Evolutionary conservation across 2,329 filamentous ascomycete genomes (phyloP), one percentile per base, ranked within the genome.

Genomic region (Alternaria ethzedia): DNA sequence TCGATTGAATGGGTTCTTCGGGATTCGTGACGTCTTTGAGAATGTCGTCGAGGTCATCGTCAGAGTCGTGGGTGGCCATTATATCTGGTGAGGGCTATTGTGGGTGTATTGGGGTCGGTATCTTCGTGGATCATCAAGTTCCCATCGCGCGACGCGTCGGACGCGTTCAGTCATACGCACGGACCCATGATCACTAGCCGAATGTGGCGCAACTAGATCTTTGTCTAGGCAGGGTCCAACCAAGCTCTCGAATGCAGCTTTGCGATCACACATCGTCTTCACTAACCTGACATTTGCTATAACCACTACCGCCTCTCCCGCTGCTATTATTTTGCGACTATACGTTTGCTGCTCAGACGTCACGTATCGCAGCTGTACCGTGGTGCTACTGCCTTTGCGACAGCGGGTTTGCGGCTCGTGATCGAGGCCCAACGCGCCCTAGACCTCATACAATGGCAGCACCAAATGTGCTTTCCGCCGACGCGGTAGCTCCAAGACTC

Each of bases 1-100:
- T 68, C 8, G 80, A 72, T 47, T 83, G 81, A 57, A 81, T 78
- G 30, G 59, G 21, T 57, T 86, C 81, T 49, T 85, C 82, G 85
- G 84, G 63, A 84, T 82, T 68, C 21, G 89, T 83, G 70, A 93
- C 90, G 75, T 95, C 95, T 72, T 94, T 88, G 70, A 96, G 90
- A 10, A 97, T 84, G 54, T 90, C 89, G 65, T 91, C 88, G 26
- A 89, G 81, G 23, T 87, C 85, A 57, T 86, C 83, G 4, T 81
- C 79, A 54, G 71, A 70, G 61, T 64, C 75, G 50, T 66, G 66
- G 58, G 72, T 56, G 54, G 74, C 69, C 76, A 78, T 78, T 9
- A n/a, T 57, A 13, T 25, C 28, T 28, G 12, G 12, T 44, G 9
- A 20, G 13, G 41, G 25, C 17, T 12, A 8, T 36, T 9, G 28